Conservation (phyloP, 345 rosid genomes). For the Rhizophora apiculata region DNA sequence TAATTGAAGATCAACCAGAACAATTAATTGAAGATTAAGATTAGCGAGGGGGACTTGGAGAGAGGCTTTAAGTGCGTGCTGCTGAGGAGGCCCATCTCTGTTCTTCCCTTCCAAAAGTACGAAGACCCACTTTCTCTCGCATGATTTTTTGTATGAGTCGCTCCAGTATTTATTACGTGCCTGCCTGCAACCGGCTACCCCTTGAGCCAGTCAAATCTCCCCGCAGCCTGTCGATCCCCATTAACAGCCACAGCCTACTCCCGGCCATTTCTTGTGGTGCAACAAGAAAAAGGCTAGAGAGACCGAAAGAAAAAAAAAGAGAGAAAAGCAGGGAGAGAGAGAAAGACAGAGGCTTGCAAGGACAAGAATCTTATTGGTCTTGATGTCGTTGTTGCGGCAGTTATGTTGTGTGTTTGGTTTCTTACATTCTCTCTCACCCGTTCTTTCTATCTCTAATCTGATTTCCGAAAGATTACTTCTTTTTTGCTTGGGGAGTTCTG, state of each 20-base stretch:
- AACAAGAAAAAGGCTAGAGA: slow-evolving; percentile 52
- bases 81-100: slow-evolving; percentile 24
- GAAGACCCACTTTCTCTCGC: slow-evolving; percentile 49
- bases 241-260: slow-evolving; percentile 17
- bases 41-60: too few species aligned
- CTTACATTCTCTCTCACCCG: background rate
- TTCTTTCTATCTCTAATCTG: background rate
- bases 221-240: slow-evolving; percentile 38
- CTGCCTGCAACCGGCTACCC: slow-evolving; percentile 39
- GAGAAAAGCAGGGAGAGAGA: too few species aligned
- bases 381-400: background rate
- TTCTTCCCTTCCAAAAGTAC: slow-evolving; percentile 25
- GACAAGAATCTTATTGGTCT: slow-evolving; percentile 9
- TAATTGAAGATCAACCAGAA: too few species aligned
- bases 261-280: slow-evolving; percentile 48
- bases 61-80: background rate
- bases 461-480: too few species aligned
- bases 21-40: too few species aligned
- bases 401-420: slow-evolving; percentile 11
- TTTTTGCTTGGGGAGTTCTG: too few species aligned
- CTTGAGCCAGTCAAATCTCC: slow-evolving; percentile 33
- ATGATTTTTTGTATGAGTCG: background rate
- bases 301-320: slow-evolving; percentile 22
- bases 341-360: too few species aligned
- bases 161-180: slow-evolving; percentile 27